phyloP scores from a whole-genome alignment of 1,284 basidiomycete species.

The Coniferiporia sulphurascens region DNA sequence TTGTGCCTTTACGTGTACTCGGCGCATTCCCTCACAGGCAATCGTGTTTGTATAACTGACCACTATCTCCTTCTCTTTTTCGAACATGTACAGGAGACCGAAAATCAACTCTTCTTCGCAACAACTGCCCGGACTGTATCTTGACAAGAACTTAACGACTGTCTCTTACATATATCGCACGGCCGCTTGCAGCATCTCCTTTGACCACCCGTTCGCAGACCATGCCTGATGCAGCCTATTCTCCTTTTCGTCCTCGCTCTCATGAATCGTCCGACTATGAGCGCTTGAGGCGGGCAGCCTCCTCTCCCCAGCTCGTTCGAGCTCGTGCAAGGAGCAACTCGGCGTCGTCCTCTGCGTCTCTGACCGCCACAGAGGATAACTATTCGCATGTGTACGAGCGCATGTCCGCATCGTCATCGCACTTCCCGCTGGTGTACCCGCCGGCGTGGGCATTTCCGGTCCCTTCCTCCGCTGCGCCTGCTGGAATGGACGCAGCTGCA shows the following conservation, averaged over 20 bases:
- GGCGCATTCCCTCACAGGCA: too few relatives aligned
- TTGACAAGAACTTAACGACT: too few relatives aligned
- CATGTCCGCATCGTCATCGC: conserved; percentile 5
- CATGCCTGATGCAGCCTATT: background rate
- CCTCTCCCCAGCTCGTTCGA: conserved; percentile 15
- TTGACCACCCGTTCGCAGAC: too few relatives aligned
- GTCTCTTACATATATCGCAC: too few relatives aligned
- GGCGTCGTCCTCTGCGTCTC: conserved; percentile 14
- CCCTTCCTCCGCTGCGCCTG: background rate
- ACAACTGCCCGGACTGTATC: too few relatives aligned
- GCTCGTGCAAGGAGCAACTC: conserved; percentile 14
- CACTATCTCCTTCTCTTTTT: too few relatives aligned
- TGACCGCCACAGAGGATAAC: conserved; percentile 17
- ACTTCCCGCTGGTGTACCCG: conserved; percentile 1
- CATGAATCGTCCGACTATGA: background rate
- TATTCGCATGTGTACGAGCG: background rate
- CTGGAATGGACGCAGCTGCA: background rate
- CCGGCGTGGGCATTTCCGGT: conserved; percentile 3
- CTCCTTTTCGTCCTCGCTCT: background rate
- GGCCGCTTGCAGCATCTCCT: background rate
- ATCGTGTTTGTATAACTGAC: too few relatives aligned
- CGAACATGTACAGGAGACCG: too few relatives aligned
- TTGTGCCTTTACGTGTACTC: too few relatives aligned
- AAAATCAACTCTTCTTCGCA: too few relatives aligned
- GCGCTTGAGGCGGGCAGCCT: conserved; percentile 1